These are phyloP conservation scores for Sphagnum fallax DNA, from an alignment of 228 moss, liverwort and hornwort genomes.

Conservation along the genomic window DNA sequence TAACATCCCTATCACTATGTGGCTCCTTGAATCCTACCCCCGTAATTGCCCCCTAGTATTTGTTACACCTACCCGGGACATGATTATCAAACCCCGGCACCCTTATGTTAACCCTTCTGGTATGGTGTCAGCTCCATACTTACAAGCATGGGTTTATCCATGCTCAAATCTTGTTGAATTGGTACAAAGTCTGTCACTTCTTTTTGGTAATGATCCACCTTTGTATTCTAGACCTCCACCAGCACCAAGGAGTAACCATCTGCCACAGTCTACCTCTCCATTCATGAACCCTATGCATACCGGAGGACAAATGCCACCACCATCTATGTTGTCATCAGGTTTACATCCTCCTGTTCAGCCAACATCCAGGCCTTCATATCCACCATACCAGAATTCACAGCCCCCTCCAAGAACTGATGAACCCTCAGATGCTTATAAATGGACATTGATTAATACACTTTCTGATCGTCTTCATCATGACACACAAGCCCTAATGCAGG, in stretches of 20 bases:
- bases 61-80: slow-evolving; percentile 90
- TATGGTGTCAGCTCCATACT: slow-evolving; percentile 57
- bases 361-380: slow-evolving; percentile 60
- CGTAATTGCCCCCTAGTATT: slow-evolving; percentile 77
- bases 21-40: slow-evolving; percentile 92
- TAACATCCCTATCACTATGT: slow-evolving; percentile 92
- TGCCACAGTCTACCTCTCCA: slow-evolving; percentile 8
- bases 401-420: slow-evolving; percentile 35
- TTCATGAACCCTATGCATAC: slow-evolving; percentile 91
- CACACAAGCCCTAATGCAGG: slow-evolving; percentile 41
- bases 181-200: slow-evolving; percentile 75
- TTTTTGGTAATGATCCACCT: slow-evolving; percentile 93
- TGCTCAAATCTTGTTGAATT: slow-evolving; percentile 94
- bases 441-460: slow-evolving; percentile 47
- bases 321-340: slow-evolving; percentile 5
- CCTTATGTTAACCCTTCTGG: slow-evolving; percentile 88
- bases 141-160: slow-evolving; percentile 92
- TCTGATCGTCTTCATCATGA: slow-evolving; percentile 59
- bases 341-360: slow-evolving; percentile 13
- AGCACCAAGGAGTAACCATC: not conserved
- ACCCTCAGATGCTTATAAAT: slow-evolving; percentile 68
- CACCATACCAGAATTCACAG: slow-evolving; percentile 69
- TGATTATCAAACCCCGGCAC: slow-evolving; percentile 98
- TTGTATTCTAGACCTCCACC: slow-evolving; percentile 67
- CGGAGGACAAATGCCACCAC: slow-evolving; percentile 25